phyloP scores from a whole-genome alignment of 169 alveolate species.

The Neospora caninum region DNA sequence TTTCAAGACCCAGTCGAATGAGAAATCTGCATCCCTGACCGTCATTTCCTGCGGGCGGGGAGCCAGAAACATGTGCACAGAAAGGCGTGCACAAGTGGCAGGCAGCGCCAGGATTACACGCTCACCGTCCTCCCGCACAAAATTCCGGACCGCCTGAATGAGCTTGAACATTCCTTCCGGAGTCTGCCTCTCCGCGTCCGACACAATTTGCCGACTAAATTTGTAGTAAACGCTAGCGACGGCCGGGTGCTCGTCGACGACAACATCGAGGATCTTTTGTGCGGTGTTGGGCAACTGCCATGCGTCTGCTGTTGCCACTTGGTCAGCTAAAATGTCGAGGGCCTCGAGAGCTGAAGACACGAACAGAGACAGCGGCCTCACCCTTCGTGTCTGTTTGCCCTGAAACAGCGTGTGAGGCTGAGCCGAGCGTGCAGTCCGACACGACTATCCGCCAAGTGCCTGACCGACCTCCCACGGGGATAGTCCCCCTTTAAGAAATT shows the following conservation, averaged over 20 bases:
- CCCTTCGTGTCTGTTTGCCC: not conserved
- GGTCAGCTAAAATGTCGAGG: not conserved
- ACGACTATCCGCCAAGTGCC: no score
- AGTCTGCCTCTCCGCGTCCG: not conserved
- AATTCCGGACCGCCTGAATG: not conserved
- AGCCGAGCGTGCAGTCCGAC: no score
- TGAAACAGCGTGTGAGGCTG: no score
- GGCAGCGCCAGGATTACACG: not conserved
- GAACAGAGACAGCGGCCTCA: not conserved
- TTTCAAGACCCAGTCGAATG: no score
- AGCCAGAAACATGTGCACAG: no score
- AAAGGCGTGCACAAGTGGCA: no score
- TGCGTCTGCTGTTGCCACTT: not conserved
- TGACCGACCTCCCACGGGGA: no score
- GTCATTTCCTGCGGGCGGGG: no score
- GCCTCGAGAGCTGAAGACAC: not conserved
- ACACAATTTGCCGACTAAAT: not conserved
- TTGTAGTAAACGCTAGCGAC: not conserved
- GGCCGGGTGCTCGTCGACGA: not conserved
- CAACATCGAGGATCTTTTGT: not conserved
- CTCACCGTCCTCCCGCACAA: not conserved
- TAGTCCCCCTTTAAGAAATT: no score
- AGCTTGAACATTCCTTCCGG: not conserved
- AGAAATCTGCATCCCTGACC: no score
- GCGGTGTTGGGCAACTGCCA: not conserved